Evolutionary conservation across 2,329 filamentous ascomycete genomes (phyloP).

Genomic region (Colletotrichum limetticola): DNA sequence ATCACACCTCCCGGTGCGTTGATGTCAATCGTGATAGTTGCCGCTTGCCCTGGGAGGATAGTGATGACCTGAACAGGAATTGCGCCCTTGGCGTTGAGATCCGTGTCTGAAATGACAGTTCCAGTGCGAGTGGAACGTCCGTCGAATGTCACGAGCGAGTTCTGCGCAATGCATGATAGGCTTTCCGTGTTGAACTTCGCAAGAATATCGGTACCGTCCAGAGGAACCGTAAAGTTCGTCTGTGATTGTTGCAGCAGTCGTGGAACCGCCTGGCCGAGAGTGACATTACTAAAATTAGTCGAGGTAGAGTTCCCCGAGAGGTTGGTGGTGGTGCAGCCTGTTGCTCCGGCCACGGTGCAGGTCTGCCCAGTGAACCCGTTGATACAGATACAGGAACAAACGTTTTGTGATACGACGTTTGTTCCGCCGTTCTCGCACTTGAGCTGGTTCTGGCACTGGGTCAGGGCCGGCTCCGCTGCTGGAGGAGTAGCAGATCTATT

Average conservation of each 20-base stretch:
- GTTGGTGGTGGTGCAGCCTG: constrained; percentile 65
- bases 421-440: constrained; percentile 84
- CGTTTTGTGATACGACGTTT: constrained; percentile 73
- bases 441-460: constrained; percentile 69
- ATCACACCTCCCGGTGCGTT: constrained; percentile 35
- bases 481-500: constrained; percentile 44
- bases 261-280: constrained; percentile 82
- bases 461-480: constrained; percentile 48
- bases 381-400: constrained; percentile 88
- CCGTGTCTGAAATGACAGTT: constrained; percentile 40
- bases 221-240: constrained; percentile 78
- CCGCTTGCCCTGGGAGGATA: constrained; percentile 41
- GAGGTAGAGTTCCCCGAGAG: constrained; percentile 51
- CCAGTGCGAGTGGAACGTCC: constrained; percentile 57
- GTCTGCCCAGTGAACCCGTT: constrained; percentile 81
- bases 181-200: constrained; percentile 80
- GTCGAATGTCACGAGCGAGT: constrained; percentile 87
- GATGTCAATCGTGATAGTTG: constrained; percentile 47
- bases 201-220: constrained; percentile 76
- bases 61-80: constrained; percentile 40
- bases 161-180: constrained; percentile 85
- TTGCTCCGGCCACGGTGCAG: constrained; percentile 58
- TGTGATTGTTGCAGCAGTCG: constrained; percentile 74
- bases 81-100: constrained; percentile 24
- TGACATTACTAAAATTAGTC: constrained; percentile 71